Base-by-base conservation (phyloP, 2,329 filamentous ascomycete genomes). In the Xylariaceae sp. region DNA sequence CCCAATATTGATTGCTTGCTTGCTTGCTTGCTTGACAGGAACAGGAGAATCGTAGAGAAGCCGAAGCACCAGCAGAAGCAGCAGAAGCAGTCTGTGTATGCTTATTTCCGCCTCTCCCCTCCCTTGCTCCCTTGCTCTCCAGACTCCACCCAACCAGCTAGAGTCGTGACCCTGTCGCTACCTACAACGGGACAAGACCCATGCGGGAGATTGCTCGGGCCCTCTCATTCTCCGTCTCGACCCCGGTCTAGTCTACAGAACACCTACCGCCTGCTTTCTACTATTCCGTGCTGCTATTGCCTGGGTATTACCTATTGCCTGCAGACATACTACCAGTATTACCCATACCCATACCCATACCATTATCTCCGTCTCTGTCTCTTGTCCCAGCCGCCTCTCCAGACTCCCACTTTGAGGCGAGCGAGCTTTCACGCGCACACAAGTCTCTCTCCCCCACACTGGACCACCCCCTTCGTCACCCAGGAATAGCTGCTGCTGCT, bases 181-280 rank as follows among this genome's bases (percentile, higher is more conserved):
- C 35, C 48, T 47, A 45, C 35, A 17, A 58, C 15, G 47, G 49
- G 42, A 53, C 39, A 53, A 42, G 56, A 18, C 35, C 55, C 37
- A 42, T 49, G 39, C 48, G 48, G 64, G 59, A 60, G 60, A 62
- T 58, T 53, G 47, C 59, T 60, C 58, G 64, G 62, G 55, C 64
- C 58, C 54, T 64, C 23, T 30, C 23, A 30, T 30, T 30, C 23
- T 30, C 5, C 23, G 23, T 30, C 23, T 30, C 23, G 23, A 30
- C 23, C 23, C 23, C 23, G 23, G 23, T 30, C 23, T 30, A 30
- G 23, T 55, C 55, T 13, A 45, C 42, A 45, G 42, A 45, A 17
- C n/a, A 45, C 42, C 42, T 45, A 30, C 23, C 23, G 23, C 23
- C 23, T 30, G 23, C 23, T 30, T 30, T 30, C 23, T 30, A 5